phyloP scores from a whole-genome alignment of 495 filamentous ascomycete genomes.

The Neurospora pannonica region DNA sequence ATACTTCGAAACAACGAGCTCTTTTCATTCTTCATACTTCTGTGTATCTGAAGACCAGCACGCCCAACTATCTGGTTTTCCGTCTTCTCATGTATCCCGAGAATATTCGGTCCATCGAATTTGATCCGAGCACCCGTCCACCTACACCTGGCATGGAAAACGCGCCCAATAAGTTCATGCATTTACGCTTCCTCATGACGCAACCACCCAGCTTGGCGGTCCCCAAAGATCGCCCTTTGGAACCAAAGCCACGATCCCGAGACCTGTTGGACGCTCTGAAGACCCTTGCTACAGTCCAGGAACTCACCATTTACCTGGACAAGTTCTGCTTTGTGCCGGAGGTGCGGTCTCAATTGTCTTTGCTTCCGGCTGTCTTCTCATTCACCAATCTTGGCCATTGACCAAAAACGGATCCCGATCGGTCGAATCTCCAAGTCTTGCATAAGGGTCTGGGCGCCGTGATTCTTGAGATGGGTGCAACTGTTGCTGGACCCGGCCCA shows the following conservation, averaged over 20 bases:
- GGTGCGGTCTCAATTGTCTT: not conserved
- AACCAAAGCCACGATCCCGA: not conserved
- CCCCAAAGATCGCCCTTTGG: not conserved
- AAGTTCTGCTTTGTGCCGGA: not conserved
- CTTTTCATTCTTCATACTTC: not conserved
- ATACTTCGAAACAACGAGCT: not conserved
- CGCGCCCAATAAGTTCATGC: not conserved
- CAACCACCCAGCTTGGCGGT: not conserved
- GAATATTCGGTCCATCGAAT: not conserved
- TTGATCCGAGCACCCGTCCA: not conserved
- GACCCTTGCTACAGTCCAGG: not conserved
- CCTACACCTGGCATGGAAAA: not conserved
- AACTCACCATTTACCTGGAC: not conserved
- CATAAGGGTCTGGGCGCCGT: no score
- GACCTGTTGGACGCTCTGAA: not conserved
- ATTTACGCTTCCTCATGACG: slow-evolving; percentile 1
- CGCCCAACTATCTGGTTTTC: not conserved
- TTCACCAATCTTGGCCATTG: not conserved
- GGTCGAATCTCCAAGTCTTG: not conserved
- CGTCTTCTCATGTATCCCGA: not conserved
- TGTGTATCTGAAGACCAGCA: no score
- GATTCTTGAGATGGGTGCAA: no score
- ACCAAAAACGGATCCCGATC: not conserved
- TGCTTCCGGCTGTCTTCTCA: not conserved
- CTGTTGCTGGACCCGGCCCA: no score